phyloP scores from a whole-genome alignment of 1,139 yeast genomes.

The Nakaseomyces sp. region DNA sequence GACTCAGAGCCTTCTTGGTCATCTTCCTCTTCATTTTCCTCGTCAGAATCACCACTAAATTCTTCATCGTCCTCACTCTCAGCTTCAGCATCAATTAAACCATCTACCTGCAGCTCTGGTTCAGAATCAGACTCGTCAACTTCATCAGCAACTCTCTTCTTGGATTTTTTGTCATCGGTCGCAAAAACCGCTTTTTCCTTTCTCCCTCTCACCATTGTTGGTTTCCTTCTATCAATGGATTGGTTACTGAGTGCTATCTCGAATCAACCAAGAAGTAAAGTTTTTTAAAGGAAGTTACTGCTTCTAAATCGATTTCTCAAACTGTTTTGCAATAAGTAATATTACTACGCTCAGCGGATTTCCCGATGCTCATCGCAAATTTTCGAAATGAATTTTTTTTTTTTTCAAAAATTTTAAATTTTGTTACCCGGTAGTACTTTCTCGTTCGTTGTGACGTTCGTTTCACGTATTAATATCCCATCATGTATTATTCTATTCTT shows the following conservation, averaged over 20 bases:
- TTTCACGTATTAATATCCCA: no score
- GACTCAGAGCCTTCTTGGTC: slow-evolving; percentile 35
- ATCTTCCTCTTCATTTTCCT: slow-evolving; percentile 24
- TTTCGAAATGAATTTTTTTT: slow-evolving; percentile 1
- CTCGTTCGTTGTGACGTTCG: no score
- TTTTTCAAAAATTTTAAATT: background rate
- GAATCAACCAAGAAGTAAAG: no score
- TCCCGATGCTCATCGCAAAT: slow-evolving; percentile 5
- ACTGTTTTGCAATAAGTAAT: no score
- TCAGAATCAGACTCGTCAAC: slow-evolving; percentile 29
- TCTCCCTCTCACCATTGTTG: background rate
- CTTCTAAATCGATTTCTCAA: no score
- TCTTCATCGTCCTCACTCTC: slow-evolving; percentile 32
- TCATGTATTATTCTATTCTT: no score
- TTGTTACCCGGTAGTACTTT: background rate
- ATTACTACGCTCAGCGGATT: no score
- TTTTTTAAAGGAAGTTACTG: no score
- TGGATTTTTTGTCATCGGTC: slow-evolving; percentile 10
- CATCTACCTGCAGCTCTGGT: slow-evolving; percentile 31
- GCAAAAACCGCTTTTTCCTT: background rate
- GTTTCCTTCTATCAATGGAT: background rate
- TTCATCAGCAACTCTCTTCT: slow-evolving; percentile 31
- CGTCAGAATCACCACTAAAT: slow-evolving; percentile 29
- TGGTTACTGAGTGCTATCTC: no score
- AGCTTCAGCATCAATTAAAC: slow-evolving; percentile 30